A percentile compares a stretch with the other conserved stretches of the same genome.
phyloP scores from a whole-genome alignment of 2,329 filamentous ascomycete species.

The Ophiostoma sp. region DNA sequence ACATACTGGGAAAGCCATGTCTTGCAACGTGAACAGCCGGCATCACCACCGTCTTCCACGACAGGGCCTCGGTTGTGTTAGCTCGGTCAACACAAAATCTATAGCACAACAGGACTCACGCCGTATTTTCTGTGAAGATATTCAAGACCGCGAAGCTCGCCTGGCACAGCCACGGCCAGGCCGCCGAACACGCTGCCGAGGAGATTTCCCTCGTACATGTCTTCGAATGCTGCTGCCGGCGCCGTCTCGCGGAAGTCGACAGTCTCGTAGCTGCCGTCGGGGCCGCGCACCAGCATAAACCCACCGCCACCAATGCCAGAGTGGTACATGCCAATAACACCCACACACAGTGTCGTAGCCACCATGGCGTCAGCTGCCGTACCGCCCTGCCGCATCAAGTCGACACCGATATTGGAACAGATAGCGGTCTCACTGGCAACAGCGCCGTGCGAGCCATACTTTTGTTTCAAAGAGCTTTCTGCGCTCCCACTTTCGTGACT shows the following conservation, averaged over 20 bases:
- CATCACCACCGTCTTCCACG: slow-evolving; percentile 66
- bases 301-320: slow-evolving; percentile 84
- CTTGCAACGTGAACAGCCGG: slow-evolving; percentile 70
- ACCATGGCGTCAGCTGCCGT: slow-evolving; percentile 74
- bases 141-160: slow-evolving; percentile 72
- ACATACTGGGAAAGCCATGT: slow-evolving; percentile 57
- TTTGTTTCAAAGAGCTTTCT: not conserved
- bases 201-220: slow-evolving; percentile 76
- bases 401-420: slow-evolving; percentile 63
- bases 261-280: slow-evolving; percentile 71
- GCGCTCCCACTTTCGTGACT: not conserved
- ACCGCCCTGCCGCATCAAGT: slow-evolving; percentile 55
- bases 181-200: slow-evolving; percentile 65
- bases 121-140: slow-evolving; percentile 71
- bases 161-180: slow-evolving; percentile 64
- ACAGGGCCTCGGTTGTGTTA: slow-evolving; percentile 40
- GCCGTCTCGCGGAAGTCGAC: slow-evolving; percentile 89
- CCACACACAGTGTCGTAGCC: slow-evolving; percentile 68
- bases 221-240: slow-evolving; percentile 69
- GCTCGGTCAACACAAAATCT: not conserved
- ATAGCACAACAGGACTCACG: slow-evolving; percentile 33
- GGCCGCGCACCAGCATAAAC: slow-evolving; percentile 73
- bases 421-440: slow-evolving; percentile 64
- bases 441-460: slow-evolving; percentile 45
- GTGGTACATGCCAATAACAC: slow-evolving; percentile 71